Conservation (phyloP, 2,329 filamentous ascomycete genomes). For the Trichoderma citrinoviride region DNA sequence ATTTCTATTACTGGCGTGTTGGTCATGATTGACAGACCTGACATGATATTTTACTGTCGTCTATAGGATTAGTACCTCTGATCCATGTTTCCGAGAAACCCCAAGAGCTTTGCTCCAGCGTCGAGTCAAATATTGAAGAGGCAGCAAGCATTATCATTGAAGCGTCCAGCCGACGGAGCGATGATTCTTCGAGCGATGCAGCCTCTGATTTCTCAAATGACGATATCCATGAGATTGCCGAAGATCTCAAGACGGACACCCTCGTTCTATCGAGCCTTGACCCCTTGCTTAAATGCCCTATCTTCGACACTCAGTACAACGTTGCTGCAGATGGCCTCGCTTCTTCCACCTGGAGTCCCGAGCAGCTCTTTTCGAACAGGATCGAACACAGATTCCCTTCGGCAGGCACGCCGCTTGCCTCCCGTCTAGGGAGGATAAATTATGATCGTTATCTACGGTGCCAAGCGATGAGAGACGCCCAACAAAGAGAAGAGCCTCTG, state of each 20-base stretch:
- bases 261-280: background rate
- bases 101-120: background rate
- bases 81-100: background rate
- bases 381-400: background rate
- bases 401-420: background rate
- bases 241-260: background rate
- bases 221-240: slow-evolving; percentile 3
- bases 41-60: background rate
- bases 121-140: background rate
- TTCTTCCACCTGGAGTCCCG: background rate
- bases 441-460: background rate
- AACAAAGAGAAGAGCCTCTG: background rate
- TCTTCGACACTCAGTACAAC: background rate
- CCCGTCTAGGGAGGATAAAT: background rate
- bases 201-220: slow-evolving; percentile 4
- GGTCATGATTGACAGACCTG: too few species aligned
- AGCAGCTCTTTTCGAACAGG: background rate
- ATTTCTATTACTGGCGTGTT: too few species aligned
- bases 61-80: background rate
- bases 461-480: background rate
- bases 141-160: background rate
- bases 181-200: background rate
- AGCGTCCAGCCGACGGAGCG: background rate
- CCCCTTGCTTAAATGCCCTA: background rate
- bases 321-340: background rate